Conservation (phyloP, 1,284 basidiomycete genomes). For the Stereum hirsutum region DNA sequence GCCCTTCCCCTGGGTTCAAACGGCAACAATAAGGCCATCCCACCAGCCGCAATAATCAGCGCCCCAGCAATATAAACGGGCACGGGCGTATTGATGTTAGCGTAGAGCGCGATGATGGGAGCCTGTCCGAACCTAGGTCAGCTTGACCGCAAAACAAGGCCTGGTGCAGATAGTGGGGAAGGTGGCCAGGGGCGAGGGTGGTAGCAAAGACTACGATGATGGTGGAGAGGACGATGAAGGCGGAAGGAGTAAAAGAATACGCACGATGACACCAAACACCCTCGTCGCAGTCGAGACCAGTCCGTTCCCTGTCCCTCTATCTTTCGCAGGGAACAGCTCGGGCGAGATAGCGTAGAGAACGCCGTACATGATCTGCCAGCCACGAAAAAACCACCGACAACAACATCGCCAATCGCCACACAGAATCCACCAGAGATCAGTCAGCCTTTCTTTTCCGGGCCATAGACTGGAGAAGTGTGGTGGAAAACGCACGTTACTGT, state of each 20-base stretch:
- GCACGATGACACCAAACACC: slow-evolving; percentile 54
- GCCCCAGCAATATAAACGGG: slow-evolving; percentile 75
- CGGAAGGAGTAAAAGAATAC: slow-evolving; percentile 21
- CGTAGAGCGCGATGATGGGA: slow-evolving; percentile 66
- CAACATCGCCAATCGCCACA: no score
- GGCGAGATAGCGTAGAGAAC: slow-evolving; percentile 65
- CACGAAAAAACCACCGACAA: neutral
- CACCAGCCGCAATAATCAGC: slow-evolving; percentile 57
- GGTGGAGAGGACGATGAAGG: neutral
- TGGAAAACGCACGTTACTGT: slow-evolving; percentile 37
- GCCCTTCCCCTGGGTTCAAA: slow-evolving; percentile 67
- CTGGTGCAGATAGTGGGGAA: slow-evolving; percentile 9
- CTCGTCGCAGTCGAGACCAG: slow-evolving; percentile 47
- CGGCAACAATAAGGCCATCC: slow-evolving; percentile 63
- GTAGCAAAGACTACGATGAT: neutral
- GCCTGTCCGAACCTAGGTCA: slow-evolving; percentile 40
- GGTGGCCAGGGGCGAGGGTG: no score
- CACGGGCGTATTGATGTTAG: slow-evolving; percentile 51
- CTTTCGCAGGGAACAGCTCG: slow-evolving; percentile 68
- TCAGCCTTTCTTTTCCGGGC: no score
- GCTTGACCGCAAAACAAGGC: neutral
- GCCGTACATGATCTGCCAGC: slow-evolving; percentile 58
- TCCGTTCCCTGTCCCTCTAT: slow-evolving; percentile 57
- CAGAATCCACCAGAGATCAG: no score
- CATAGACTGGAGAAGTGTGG: slow-evolving; percentile 13